Conservation (phyloP, 495 filamentous ascomycete genomes). For the Glarea lozoyensis region DNA sequence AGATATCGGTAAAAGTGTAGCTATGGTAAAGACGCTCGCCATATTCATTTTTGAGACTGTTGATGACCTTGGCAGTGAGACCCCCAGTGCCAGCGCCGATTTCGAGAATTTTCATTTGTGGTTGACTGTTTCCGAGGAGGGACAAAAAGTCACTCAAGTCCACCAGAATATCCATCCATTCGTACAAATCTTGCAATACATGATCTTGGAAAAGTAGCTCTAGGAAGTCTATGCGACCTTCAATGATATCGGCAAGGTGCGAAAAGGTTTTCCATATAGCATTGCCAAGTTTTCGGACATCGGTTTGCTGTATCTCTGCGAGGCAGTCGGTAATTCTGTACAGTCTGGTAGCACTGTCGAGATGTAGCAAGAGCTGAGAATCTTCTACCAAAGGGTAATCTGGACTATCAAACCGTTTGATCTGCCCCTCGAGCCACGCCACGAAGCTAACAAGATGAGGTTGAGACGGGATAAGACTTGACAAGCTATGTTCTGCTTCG, state of each 20-base stretch:
- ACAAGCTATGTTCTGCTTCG: neutral
- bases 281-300: neutral
- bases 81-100: neutral
- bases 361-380: neutral
- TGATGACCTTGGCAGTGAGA: neutral
- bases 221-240: neutral
- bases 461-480: neutral
- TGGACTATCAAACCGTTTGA: neutral
- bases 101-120: neutral
- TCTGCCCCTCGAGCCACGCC: too few relatives aligned
- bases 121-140: neutral
- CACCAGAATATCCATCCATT: neutral
- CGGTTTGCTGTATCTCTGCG: neutral
- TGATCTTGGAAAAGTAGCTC: neutral
- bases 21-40: neutral
- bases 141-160: neutral
- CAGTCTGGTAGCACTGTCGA: neutral
- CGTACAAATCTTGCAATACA: neutral
- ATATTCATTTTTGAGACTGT: neutral
- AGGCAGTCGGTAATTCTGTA: neutral
- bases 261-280: neutral
- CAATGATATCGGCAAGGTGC: neutral
- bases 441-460: neutral
- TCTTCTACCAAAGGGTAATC: neutral
- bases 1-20: slow-evolving; percentile 42